Evolutionary conservation across 2,329 filamentous ascomycete genomes (phyloP), one percentile per base, ranked within the genome.

Genomic region (Zalaria obscura): DNA sequence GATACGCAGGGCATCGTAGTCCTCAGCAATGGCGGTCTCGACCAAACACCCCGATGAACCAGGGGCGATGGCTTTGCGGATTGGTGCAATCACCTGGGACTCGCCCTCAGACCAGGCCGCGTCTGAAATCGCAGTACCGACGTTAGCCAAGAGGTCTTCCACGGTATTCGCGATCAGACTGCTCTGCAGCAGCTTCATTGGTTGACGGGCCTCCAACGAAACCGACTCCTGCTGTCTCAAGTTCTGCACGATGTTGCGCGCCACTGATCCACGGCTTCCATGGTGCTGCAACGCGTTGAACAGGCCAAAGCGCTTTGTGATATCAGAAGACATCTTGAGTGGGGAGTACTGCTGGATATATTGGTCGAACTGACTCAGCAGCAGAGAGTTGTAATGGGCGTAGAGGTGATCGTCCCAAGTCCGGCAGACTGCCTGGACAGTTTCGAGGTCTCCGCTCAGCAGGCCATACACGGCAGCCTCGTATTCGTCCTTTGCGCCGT

Each of bases 381-480:
- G 63, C 4, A 89, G 67, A n/a, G 83, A 79, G 55, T 93, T 95
- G 66, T 91, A 91, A 57, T 88, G 78, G 31, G 81, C 79, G 59
- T 91, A 94, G 11, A 95, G 70, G 52, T 80, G 77, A 54, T 96
- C 89, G 50, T 94, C 85, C 80, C 87, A 93, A 25, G 72, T 77
- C 39, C 74, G 70, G 56, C 84, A 87, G 33, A 89, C 77, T 48
- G 76, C 75, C 54, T 84, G 78, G 7, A 93, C 84, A 40, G 81
- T 83, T 32, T 74, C 65, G 39, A 87, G 72, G 55, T 95, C 86
- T 39, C 91, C 91, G 35, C 83, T 81, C n/a, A 98, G 70, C 8
- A 95, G 65, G 27, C 86, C 89, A 56, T 94, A 95, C 0, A 94
- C 86, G 11, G 89, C 91, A 42, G 79, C 76, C 62, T 98, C 87